phyloP scores from a whole-genome alignment of 2,329 filamentous ascomycete genomes.

The Davidsoniella neocaledoniae region DNA sequence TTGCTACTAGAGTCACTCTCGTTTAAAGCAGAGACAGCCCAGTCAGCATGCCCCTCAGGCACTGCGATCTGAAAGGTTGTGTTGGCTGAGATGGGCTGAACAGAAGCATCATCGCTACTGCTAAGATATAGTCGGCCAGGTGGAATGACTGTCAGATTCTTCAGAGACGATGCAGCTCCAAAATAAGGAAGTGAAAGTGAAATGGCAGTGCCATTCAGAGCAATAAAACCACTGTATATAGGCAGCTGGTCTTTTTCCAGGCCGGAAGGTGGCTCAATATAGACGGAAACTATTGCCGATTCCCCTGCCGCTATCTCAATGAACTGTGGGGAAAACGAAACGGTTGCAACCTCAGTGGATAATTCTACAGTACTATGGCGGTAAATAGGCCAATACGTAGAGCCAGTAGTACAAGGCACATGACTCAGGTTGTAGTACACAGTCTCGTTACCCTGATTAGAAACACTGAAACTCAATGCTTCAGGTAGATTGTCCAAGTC shows the following conservation, averaged over 20 bases:
- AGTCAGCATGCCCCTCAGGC: background rate
- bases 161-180: background rate
- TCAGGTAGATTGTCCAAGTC: background rate
- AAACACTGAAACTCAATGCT: background rate
- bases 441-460: background rate
- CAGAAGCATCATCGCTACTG: background rate
- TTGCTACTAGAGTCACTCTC: background rate
- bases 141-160: background rate
- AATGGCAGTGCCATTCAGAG: background rate
- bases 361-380: background rate
- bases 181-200: background rate
- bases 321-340: background rate
- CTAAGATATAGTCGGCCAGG: background rate
- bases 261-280: background rate
- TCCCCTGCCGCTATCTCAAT: background rate
- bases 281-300: background rate
- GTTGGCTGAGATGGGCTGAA: background rate
- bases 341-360: background rate
- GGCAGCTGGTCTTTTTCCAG: background rate
- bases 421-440: background rate
- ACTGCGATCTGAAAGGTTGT: background rate
- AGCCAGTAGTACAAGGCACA: background rate
- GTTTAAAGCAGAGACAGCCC: background rate
- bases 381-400: background rate
- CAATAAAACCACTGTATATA: background rate